A percentile compares a stretch with the other conserved stretches of the same genome.
phyloP scores from a whole-genome alignment of 1,284 basidiomycete genomes.

The Boletus calvinii region DNA sequence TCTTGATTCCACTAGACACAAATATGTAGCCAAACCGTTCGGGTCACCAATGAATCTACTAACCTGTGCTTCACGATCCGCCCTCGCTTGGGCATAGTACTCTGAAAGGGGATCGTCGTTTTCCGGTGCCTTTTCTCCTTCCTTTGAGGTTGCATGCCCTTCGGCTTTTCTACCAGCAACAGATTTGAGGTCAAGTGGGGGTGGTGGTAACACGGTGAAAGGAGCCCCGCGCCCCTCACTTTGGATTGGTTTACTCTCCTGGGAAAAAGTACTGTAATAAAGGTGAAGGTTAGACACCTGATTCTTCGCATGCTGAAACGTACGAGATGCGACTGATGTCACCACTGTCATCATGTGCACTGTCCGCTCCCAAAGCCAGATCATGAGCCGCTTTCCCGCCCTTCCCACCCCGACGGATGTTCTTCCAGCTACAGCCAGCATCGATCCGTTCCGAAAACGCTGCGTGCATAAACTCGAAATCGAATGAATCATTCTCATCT shows the following conservation, averaged over 20 bases:
- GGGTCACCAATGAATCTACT: conserved; percentile 14
- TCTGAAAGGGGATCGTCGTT: conserved; percentile 57
- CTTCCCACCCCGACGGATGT: conserved; percentile 1
- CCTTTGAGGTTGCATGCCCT: background rate
- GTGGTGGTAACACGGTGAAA: conserved; percentile 28
- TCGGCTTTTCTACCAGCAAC: conserved; percentile 8
- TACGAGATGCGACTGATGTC: conserved; percentile 43
- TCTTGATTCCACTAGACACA: conserved; percentile 24
- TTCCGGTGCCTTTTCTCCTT: conserved; percentile 3
- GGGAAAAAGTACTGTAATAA: conserved; percentile 36
- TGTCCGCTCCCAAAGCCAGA: background rate
- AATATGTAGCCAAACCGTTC: background rate
- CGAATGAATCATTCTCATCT: conserved; percentile 22
- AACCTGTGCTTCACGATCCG: conserved; percentile 45
- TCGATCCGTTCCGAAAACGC: conserved; percentile 49
- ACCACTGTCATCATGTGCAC: conserved; percentile 19
- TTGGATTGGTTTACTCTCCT: conserved; percentile 14
- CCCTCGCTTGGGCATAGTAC: conserved; percentile 58
- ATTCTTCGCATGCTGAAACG: conserved; percentile 17
- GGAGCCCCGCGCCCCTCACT: background rate
- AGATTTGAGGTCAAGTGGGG: conserved; percentile 24
- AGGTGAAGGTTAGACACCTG: background rate
- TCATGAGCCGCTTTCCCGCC: background rate
- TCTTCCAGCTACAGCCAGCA: conserved; percentile 36
- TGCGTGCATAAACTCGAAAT: conserved; percentile 44